These are phyloP conservation scores for Penicillium griseofulvum DNA, from an alignment of 2,329 filamentous ascomycete species.

Conservation along the genomic window DNA sequence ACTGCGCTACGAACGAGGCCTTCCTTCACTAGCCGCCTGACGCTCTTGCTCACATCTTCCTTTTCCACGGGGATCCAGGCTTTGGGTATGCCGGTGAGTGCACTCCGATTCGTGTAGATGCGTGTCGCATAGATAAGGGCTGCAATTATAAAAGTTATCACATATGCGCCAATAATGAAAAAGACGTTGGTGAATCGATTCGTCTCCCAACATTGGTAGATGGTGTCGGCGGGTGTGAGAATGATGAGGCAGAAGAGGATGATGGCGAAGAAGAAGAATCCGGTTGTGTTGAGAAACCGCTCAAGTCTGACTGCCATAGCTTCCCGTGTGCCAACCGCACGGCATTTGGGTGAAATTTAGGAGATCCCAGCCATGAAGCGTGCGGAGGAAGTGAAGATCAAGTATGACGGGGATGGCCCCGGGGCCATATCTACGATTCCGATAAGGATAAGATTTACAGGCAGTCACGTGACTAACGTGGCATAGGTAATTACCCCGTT, in stretches of 20 bases:
- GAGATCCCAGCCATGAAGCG: not conserved
- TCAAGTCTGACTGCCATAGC: conserved; percentile 54
- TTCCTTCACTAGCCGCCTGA: conserved; percentile 71
- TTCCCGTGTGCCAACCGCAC: conserved; percentile 14
- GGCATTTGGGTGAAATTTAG: conserved; percentile 9
- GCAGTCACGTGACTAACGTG: not conserved
- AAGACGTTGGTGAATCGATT: conserved; percentile 75
- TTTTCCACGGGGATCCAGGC: conserved; percentile 81
- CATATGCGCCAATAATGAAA: conserved; percentile 72
- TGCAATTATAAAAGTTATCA: conserved; percentile 68
- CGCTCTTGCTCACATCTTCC: conserved; percentile 72
- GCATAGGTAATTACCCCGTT: not conserved
- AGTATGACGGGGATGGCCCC: not conserved
- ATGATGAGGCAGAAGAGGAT: conserved; percentile 71
- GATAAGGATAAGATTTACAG: conserved; percentile 9
- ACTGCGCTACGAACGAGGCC: conserved; percentile 73
- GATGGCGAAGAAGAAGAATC: conserved; percentile 74
- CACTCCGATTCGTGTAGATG: conserved; percentile 81
- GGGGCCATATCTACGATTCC: not conserved
- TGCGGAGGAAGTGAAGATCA: not conserved
- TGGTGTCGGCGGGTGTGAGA: conserved; percentile 75
- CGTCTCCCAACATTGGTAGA: conserved; percentile 70
- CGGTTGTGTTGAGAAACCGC: conserved; percentile 74
- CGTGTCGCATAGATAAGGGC: conserved; percentile 75
- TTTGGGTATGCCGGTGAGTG: conserved; percentile 80